phyloP scores from a whole-genome alignment of 345 rosid species.

The Eucalyptus pumila region DNA sequence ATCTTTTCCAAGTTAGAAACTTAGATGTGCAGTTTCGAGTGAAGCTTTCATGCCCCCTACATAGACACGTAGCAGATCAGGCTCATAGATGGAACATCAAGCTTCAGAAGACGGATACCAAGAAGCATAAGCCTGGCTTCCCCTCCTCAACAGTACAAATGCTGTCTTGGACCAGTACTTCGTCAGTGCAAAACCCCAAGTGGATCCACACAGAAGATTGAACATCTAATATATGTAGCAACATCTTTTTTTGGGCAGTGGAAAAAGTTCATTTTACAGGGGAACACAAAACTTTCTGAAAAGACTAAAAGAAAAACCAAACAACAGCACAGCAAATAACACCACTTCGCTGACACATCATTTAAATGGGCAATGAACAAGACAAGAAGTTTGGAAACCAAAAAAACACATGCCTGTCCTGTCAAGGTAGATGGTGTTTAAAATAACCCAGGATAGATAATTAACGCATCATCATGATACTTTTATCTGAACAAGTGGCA shows the following conservation, averaged over 20 bases:
- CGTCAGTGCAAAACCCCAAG: neutral
- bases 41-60: neutral
- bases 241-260: neutral
- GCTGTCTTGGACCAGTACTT: neutral
- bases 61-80: neutral
- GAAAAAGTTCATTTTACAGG: neutral
- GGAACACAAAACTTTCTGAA: neutral
- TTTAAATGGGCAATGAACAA: neutral
- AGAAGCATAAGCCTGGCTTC: neutral
- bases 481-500: neutral
- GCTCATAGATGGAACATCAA: neutral
- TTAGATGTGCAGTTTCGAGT: neutral
- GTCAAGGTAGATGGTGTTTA: neutral
- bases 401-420: neutral
- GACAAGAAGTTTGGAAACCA: neutral
- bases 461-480: neutral
- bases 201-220: neutral
- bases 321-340: neutral
- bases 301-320: neutral
- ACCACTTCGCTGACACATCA: neutral
- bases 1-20: neutral
- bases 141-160: neutral
- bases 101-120: neutral
- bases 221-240: neutral
- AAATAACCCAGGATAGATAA: neutral